Evolutionary conservation across 78 protist species (phyloP), one percentile per base, ranked within the genome.

Genomic region (Dictyostelium purpureum): DNA sequence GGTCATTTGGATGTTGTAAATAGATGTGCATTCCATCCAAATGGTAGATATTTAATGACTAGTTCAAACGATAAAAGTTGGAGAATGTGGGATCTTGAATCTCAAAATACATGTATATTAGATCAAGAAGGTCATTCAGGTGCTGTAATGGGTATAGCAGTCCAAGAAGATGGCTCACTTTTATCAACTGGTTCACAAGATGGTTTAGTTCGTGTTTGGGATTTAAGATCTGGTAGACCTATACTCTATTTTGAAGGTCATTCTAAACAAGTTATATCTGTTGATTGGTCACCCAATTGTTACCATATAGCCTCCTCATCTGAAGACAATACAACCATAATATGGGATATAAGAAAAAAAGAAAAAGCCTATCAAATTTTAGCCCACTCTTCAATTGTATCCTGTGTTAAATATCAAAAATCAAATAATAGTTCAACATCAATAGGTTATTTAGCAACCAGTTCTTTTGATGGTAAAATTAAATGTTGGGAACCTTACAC

Each of bases 101-200:
- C 82, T 19, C n/a, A 24, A 12, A 47, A 49, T 14, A n/a, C 4
- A 4, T 71, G 75, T 52, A 5, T 96, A 18, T 79, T 94, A 19
- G 93, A 85, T 24, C 97, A 96, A 77, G 96, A 96, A n/a, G 97
- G 97, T 16, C 97, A 96, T 71, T 18, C 79, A 1, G 82, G 66
- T 28, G 31, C 85, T 3, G 93, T 96, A 2, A 71, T 80, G 63
- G 97, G 87, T 6, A 14, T 93, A 19, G 79, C 94, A 12, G 75
- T 96, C 16, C 97, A 96, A 21, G 26, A 43, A 2, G 97, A 96
- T 45, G 97, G 97, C 37, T 73, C 97, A 42, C 71, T 96, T n/a
- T n/a, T 77, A 1, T 94, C 94, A 38, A 85, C 95, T 7, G 80
- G 88, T 10, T 96, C 94, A 4, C 38, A 75, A 28, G 98, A 96